Evolutionary conservation across 306 rosid genomes (phyloP), one percentile per base, ranked within the genome.

Genomic region (Casuarina cunninghamiana): DNA sequence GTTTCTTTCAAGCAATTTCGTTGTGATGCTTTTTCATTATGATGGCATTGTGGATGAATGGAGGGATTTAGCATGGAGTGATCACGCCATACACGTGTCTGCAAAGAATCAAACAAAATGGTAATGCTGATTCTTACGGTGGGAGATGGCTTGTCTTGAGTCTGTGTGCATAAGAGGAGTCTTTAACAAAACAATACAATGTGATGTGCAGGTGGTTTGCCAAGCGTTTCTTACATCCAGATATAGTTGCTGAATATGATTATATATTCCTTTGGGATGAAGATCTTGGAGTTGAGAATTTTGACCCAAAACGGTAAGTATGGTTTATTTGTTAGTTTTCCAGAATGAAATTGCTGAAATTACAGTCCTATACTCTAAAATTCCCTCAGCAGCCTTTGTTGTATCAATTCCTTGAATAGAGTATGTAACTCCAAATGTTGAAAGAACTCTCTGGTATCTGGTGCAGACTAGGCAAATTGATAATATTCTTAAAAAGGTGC

Each of bases 221-320:
- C 4, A 94, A 94, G 73, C 92, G 98, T 10, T 94, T 94, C 87
- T 73, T 94, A 88, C 98, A 94, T 87, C 98, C 98, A 73, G 97
- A 92, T 81, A 86, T 94, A 79, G 90, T 92, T 82, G 82, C 89
- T 41, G 92, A 85, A 78, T 94, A 94, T 57, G 70, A 87, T 78
- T 89, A 88, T 81, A 87, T 94, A 61, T 94, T 94, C 87, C 98
- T 94, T 15, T 94, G 98, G 98, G 98, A 94, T 19, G 98, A 94
- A 78, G 98, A 94, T 82, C 91, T 94, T 75, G 97, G 91, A 53
- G 97, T 94, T 12, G 97, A 94, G 71, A 82, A 89, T 82, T 94
- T 94, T 77, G 81, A 92, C 82, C 90, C 97, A 0, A 79, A 83
- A 55, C 78, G 89, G 98, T 94, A 77, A 73, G 78, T 66, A 60